Conservation (phyloP, 2,329 filamentous ascomycete genomes). For the Fusarium subglutinans region DNA sequence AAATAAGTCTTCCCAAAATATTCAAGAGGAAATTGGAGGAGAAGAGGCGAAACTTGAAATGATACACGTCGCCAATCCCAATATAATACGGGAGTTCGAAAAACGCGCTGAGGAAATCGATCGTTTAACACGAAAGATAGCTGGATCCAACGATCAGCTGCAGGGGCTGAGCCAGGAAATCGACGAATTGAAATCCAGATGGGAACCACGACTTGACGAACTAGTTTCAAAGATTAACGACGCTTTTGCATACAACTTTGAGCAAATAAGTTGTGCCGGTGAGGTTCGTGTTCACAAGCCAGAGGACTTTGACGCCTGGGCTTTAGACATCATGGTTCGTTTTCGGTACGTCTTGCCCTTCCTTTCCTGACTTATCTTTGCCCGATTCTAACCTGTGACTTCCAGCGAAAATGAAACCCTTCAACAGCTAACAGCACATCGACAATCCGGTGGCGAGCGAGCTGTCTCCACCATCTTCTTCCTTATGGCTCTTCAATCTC, state of each 20-base stretch:
- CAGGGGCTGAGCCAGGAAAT: conserved; percentile 68
- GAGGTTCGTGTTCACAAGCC: conserved; percentile 90
- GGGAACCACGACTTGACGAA: conserved; percentile 85
- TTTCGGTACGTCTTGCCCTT: conserved; percentile 73
- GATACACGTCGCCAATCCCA: conserved; percentile 79
- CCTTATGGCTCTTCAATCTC: conserved; percentile 94
- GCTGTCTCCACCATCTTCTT: conserved; percentile 98
- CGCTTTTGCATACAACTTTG: conserved; percentile 92
- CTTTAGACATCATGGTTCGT: conserved; percentile 92
- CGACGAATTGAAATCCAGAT: conserved; percentile 71
- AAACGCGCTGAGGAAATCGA: conserved; percentile 76
- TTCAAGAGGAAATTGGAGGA: conserved; percentile 78
- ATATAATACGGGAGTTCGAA: conserved; percentile 81
- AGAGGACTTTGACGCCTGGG: conserved; percentile 93
- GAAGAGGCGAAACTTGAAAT: conserved; percentile 81
- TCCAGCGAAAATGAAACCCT: conserved; percentile 80
- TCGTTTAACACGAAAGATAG: conserved; percentile 66
- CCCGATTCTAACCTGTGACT: conserved; percentile 9
- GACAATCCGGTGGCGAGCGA: conserved; percentile 95
- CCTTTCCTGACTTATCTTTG: background rate
- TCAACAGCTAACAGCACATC: conserved; percentile 86
- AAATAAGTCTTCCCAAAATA: conserved; percentile 66
- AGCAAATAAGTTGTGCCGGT: conserved; percentile 92
- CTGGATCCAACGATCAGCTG: conserved; percentile 63
- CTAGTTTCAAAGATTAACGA: conserved; percentile 85